Conservation (phyloP, 2,329 filamentous ascomycete genomes). For the Juglanconis oblonga region DNA sequence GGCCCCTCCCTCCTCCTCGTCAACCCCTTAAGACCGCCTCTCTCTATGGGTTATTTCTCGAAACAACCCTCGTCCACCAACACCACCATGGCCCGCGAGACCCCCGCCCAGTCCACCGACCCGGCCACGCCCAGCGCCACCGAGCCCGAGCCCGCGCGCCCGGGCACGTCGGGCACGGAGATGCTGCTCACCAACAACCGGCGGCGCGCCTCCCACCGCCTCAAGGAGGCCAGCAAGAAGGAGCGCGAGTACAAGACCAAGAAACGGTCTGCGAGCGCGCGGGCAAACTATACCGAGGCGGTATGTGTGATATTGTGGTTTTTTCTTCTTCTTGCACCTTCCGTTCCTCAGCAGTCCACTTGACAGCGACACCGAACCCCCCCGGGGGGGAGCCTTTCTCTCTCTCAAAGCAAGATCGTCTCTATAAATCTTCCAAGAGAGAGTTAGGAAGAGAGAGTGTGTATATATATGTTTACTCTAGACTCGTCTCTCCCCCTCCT, state of each 20-base stretch:
- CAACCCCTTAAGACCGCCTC: background rate
- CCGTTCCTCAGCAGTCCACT: no score
- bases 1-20: no score
- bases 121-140: background rate
- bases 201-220: conserved; percentile 35
- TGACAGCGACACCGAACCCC: no score
- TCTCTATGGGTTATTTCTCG: conserved; percentile 14
- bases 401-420: background rate
- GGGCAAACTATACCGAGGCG: conserved; percentile 35
- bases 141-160: conserved; percentile 28
- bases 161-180: conserved; percentile 42
- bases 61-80: no score
- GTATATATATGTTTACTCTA: no score
- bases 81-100: conserved; percentile 12
- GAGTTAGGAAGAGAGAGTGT: no score
- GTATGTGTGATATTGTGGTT: no score
- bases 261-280: conserved; percentile 39
- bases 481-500: no score
- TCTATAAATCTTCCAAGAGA: no score
- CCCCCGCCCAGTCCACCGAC: background rate
- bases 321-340: no score
- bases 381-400: background rate
- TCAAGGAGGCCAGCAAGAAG: conserved; percentile 36
- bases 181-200: conserved; percentile 37
- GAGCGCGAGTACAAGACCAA: conserved; percentile 39